These are phyloP conservation scores for Stentor coeruleus DNA, from an alignment of 73 alveolate species.

Conservation along the genomic window DNA sequence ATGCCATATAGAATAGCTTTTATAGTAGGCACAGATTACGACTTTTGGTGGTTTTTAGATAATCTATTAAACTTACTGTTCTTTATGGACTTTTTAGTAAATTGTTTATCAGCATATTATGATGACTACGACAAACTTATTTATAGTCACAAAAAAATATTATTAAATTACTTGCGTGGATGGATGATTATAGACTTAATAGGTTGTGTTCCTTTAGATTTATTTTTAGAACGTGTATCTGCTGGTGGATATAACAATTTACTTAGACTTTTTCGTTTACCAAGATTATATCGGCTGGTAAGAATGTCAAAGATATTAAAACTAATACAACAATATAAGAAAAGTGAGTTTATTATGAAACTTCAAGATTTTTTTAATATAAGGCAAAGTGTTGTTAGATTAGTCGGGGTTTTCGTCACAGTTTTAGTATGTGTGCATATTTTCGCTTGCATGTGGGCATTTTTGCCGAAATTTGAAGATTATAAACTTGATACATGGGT, in stretches of 20 bases:
- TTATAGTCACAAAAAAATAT: constrained; percentile 43
- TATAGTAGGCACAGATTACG: constrained; percentile 34
- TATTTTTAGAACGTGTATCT: background rate
- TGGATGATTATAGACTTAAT: constrained; percentile 58
- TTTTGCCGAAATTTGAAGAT: constrained; percentile 68
- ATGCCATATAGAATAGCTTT: constrained; percentile 73
- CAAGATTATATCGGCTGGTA: constrained; percentile 56
- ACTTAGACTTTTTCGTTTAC: constrained; percentile 62
- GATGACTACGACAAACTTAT: constrained; percentile 58
- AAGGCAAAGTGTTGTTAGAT: constrained; percentile 48
- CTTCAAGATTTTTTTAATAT: constrained; percentile 37
- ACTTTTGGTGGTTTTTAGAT: constrained; percentile 35
- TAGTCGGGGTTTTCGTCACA: constrained; percentile 37
- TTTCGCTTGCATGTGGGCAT: constrained; percentile 76
- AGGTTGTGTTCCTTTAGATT: constrained; percentile 42
- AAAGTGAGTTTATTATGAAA: constrained; percentile 28
- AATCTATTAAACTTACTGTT: constrained; percentile 37
- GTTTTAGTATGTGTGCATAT: constrained; percentile 53
- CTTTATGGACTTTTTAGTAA: constrained; percentile 56
- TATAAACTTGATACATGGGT: constrained; percentile 76
- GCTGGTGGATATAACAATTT: constrained; percentile 26
- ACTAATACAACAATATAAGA: constrained; percentile 58
- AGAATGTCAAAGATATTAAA: constrained; percentile 55
- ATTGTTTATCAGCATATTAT: constrained; percentile 54
- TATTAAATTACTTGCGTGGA: constrained; percentile 42